Percentiles rank a stretch among this genome's conserved stretches.
phyloP scores from a whole-genome alignment of 768 basidiomycete genomes.

The Kwoniella europaea region DNA sequence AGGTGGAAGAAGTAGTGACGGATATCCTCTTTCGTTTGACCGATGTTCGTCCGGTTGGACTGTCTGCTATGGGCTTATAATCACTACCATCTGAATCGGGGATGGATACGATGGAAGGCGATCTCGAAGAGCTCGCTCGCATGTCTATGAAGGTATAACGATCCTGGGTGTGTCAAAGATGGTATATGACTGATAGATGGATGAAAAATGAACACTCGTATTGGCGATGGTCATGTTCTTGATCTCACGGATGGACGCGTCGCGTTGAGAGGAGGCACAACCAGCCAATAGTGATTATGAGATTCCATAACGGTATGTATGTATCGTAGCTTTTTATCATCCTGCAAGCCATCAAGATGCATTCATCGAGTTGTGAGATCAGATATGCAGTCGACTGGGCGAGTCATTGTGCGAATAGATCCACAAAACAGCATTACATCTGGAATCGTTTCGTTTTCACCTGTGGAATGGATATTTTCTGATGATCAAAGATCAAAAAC shows the following conservation, averaged over 20 bases:
- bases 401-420: no score
- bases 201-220: no score
- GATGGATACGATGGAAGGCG: constrained; percentile 22
- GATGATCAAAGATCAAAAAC: no score
- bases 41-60: not conserved
- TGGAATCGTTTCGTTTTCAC: no score
- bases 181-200: not conserved
- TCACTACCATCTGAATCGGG: constrained; percentile 23
- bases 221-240: not conserved
- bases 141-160: not conserved
- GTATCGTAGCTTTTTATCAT: no score
- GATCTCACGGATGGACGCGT: not conserved
- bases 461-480: no score
- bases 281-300: not conserved
- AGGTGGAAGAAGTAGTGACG: not conserved
- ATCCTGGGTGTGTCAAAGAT: not conserved
- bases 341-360: no score
- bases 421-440: no score
- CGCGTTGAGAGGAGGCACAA: not conserved
- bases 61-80: not conserved
- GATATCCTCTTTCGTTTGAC: constrained; percentile 12
- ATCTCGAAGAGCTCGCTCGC: constrained; percentile 9
- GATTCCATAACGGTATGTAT: no score
- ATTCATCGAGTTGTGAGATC: no score
- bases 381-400: no score